These are phyloP conservation scores for Acanthamoeba rhysodes DNA, from an alignment of 208 protist genomes.

Conservation along the genomic window DNA sequence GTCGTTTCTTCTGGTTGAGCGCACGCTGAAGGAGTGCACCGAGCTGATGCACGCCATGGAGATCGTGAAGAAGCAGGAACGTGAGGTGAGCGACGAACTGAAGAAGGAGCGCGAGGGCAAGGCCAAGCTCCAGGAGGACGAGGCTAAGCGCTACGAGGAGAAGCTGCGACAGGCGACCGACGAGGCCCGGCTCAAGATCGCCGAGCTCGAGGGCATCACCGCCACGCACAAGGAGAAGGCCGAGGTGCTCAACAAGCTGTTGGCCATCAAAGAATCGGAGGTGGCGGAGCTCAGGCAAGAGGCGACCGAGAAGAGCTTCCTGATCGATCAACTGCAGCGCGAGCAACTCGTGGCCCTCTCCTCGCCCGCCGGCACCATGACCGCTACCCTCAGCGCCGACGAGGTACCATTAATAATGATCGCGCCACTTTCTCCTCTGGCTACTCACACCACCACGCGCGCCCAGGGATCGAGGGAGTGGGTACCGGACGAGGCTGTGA, in stretches of 20 bases:
- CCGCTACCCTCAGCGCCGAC: background rate
- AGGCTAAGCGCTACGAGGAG: background rate
- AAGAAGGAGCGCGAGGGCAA: slow-evolving; percentile 15
- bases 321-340: background rate
- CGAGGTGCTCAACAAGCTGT: slow-evolving; percentile 52
- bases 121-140: background rate
- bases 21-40: slow-evolving; percentile 54
- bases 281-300: slow-evolving; percentile 30
- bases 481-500: slow-evolving; percentile 51
- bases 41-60: slow-evolving; percentile 57
- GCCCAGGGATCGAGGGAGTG: background rate
- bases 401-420: background rate
- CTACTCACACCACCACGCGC: background rate
- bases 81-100: slow-evolving; percentile 10
- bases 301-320: background rate
- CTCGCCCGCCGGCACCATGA: background rate
- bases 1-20: slow-evolving; percentile 23
- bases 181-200: background rate
- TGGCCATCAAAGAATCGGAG: slow-evolving; percentile 48
- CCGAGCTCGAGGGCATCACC: background rate
- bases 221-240: slow-evolving; percentile 14
- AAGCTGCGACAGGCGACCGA: background rate
- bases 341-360: background rate
- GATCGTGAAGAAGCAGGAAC: slow-evolving; percentile 46
- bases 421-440: background rate